A percentile compares a stretch with the other conserved stretches of the same genome.
phyloP scores from a whole-genome alignment of 495 filamentous ascomycete species.

The Penicillium samsonianum region DNA sequence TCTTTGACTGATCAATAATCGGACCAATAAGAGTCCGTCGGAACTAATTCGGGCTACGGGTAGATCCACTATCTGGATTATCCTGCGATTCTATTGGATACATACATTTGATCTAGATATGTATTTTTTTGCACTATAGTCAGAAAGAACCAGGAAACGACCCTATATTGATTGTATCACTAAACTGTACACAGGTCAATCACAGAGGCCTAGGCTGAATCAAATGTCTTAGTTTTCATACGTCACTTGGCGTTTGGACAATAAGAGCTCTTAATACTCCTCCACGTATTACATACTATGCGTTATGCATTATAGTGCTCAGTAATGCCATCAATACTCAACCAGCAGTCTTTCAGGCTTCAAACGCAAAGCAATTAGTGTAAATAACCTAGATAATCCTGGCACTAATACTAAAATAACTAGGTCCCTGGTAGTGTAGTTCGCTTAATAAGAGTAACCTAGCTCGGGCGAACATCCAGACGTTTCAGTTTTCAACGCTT shows the following conservation, averaged over 20 bases:
- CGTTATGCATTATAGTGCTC: too few relatives aligned
- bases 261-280: too few relatives aligned
- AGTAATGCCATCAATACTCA: too few relatives aligned
- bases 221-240: too few relatives aligned
- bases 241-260: too few relatives aligned
- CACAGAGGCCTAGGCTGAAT: too few relatives aligned
- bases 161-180: neutral
- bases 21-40: neutral
- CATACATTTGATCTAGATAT: neutral
- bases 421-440: too few relatives aligned
- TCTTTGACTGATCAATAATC: slow-evolving; percentile 6
- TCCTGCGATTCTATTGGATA: neutral
- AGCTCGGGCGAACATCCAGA: neutral
- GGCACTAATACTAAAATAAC: neutral
- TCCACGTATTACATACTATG: too few relatives aligned
- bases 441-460: neutral
- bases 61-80: neutral
- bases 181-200: neutral
- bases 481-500: neutral
- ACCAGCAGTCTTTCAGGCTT: neutral
- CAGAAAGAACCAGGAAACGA: too few relatives aligned
- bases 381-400: neutral
- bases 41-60: neutral
- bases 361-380: neutral
- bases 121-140: too few relatives aligned